phyloP scores from a whole-genome alignment of 176 grass and related monocot genomes.

The Carex cristatella region DNA sequence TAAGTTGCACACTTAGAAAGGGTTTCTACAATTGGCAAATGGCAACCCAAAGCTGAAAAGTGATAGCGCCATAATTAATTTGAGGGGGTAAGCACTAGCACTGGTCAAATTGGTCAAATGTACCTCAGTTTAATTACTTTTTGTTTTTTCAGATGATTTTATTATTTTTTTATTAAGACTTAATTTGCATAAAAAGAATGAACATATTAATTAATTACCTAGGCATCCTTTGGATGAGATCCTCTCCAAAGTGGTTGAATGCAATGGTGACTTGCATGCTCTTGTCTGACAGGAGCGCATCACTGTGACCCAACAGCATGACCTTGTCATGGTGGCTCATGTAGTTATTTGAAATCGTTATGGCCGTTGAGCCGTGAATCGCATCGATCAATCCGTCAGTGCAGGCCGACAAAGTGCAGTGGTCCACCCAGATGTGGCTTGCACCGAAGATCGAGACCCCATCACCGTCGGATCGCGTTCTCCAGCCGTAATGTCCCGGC shows the following conservation, averaged over 20 bases:
- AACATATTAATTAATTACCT: conserved; percentile 7
- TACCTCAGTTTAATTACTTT: background rate
- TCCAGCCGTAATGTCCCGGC: conserved; percentile 7
- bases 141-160: background rate
- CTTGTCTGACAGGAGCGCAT: conserved; percentile 11
- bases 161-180: background rate
- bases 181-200: background rate
- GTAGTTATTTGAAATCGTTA: conserved; percentile 20
- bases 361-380: conserved; percentile 14
- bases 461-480: conserved; percentile 7
- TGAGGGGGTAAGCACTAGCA: background rate
- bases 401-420: conserved; percentile 11
- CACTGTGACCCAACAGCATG: conserved; percentile 20
- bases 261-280: conserved; percentile 26
- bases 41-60: background rate
- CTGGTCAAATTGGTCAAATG: background rate
- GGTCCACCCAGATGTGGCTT: conserved; percentile 23
- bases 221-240: conserved; percentile 23
- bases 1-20: background rate
- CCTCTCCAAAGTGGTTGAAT: conserved; percentile 28
- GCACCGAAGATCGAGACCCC: conserved; percentile 11
- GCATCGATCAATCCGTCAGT: conserved; percentile 17
- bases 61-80: background rate
- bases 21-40: conserved; percentile 3
- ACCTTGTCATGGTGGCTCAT: conserved; percentile 27